Evolutionary conservation across 148 eudicot genomes (phyloP), one percentile per base, ranked within the genome.

Genomic region (Selenicereus undatus): DNA sequence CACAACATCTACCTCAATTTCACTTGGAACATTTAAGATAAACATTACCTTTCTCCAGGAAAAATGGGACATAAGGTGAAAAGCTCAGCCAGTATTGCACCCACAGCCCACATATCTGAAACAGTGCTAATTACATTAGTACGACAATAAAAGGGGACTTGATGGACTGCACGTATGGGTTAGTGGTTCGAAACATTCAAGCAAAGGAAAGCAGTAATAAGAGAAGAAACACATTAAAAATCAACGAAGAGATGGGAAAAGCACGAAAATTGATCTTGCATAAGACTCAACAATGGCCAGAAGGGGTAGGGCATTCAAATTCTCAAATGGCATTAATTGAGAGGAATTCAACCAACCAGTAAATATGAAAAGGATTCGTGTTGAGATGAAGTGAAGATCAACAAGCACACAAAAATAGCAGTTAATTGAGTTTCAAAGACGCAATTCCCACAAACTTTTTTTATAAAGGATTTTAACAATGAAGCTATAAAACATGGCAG

Each of bases 51-150:
- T 88, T 90, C 94, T 39, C 99, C 99, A 26, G 99, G 98, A 79
- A 96, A 96, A 54, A 96, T 83, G 45, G 98, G 99, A 82, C 90
- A 84, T 39, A 51, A 82, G 64, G 94, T 92, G 87, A 91, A 92
- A 80, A 96, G 95, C 81, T 96, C 99, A 83, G 99, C 99, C 65
- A 96, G 85, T 76, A 96, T 88, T 48, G 99, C 97, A 78, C 99
- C 99, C 84, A 96, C 87, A 64, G 99, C 99, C 99, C 99, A 96
- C 98, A 96, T 92, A 88, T 96, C 98, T 96, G 94, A 79, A 81
- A 80, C 29, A 76, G 73, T 32, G 52, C 30, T 68, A 24, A 77
- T 1, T 39, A 30, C 16, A 35, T 76, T 26, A 80, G 80, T 58
- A 39, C 21, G 36, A 73, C 8, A 29, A 16, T 66, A 66, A 12